Conservation (phyloP, 2,329 filamentous ascomycete genomes). For the Ophiobolus disseminans region DNA sequence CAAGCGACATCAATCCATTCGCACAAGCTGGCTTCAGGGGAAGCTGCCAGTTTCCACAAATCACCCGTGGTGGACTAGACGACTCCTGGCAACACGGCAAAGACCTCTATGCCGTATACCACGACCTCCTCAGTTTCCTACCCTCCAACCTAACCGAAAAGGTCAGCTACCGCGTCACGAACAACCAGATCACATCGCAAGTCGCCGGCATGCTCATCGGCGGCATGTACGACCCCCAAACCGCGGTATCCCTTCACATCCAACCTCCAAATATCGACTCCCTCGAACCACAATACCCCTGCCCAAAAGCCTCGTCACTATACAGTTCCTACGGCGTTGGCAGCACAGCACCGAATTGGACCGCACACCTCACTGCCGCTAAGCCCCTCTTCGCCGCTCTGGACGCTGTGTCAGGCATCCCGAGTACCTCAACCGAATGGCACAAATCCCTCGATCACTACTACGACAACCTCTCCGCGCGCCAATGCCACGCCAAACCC, state of each 20-base stretch:
- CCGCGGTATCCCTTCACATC: slow-evolving; percentile 50
- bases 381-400: slow-evolving; percentile 64
- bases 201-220: slow-evolving; percentile 77
- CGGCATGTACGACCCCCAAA: slow-evolving; percentile 62
- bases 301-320: slow-evolving; percentile 59
- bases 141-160: slow-evolving; percentile 57
- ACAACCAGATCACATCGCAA: slow-evolving; percentile 82
- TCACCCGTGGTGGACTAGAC: slow-evolving; percentile 73
- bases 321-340: slow-evolving; percentile 56
- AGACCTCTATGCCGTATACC: slow-evolving; percentile 81
- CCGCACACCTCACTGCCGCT: slow-evolving; percentile 66
- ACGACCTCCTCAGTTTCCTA: slow-evolving; percentile 71
- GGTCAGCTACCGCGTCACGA: slow-evolving; percentile 75
- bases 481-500: slow-evolving; percentile 76
- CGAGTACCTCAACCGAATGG: slow-evolving; percentile 64
- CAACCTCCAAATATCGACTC: slow-evolving; percentile 69
- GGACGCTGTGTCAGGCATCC: slow-evolving; percentile 73
- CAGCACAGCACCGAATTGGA: slow-evolving; percentile 61
- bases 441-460: slow-evolving; percentile 81
- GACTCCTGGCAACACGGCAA: slow-evolving; percentile 78
- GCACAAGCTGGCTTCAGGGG: slow-evolving; percentile 71
- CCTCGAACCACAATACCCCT: slow-evolving; percentile 76
- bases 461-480: slow-evolving; percentile 81
- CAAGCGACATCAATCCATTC: slow-evolving; percentile 71
- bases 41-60: slow-evolving; percentile 81